Base-by-base conservation (phyloP, 208 protist genomes). In the Hexamita inflata region DNA sequence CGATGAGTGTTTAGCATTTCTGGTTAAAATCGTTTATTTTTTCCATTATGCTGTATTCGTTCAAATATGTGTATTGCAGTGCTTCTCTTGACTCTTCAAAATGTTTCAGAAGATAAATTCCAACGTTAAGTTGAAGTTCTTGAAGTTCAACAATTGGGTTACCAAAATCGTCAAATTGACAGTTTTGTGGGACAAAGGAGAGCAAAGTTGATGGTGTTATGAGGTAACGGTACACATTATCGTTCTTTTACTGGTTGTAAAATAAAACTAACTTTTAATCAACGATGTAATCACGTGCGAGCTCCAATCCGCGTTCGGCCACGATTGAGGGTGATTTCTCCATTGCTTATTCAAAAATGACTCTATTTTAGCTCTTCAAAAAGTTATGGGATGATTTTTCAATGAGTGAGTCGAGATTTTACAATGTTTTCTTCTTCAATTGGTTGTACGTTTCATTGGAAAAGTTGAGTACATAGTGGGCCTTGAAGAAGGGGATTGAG, bases 321-420 rank as follows among this genome's bases (percentile, higher is more conserved):
- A 66, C 30, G 34, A 66, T 15, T 38, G 24, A 24, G 13, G 60
- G 60, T 30, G 15, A 30, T 34, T 30, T 15, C 60, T 66, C 24
- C 30, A 66, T 24, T 13, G 24, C 19, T n/a, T 38, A 34, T 13
- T 66, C 29, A 38, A 66, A 66, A 13, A 66, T 15, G 13, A 66
- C 60, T 66, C 60, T 66, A 30, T 66, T 66, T 30, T 66, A 30
- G 60, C 60, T 66, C 24, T 15, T 38, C 13, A 38, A 66, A 30
- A 66, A 66, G 60, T 30, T 66, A 15, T 30, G 60, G 24, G 34
- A 15, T 15, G 34, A 15, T 24, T 66, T 30, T 24, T 34, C 30
- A n/a, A n/a, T n/a, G n/a, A n/a, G n/a, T n/a, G n/a, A n/a, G n/a
- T n/a, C n/a, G 60, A 66, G 24, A 15, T 15, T 34, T n/a, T 66